phyloP scores from a whole-genome alignment of 768 basidiomycete species.

The Tulasnella sp. region DNA sequence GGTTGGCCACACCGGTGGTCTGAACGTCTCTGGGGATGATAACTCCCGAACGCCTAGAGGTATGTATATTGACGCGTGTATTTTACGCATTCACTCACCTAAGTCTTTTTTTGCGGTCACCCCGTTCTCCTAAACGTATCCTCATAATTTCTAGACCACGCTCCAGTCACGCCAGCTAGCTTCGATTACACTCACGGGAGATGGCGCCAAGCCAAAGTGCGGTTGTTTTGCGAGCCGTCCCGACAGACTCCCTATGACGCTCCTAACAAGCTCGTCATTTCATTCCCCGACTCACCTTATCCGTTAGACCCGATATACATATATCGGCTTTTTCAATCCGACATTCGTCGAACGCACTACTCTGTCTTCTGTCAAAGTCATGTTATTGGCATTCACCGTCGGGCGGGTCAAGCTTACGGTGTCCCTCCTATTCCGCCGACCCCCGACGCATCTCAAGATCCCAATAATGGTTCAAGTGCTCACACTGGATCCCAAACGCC shows the following conservation, averaged over 20 bases:
- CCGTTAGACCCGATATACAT: conserved; percentile 62
- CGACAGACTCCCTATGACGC: background rate
- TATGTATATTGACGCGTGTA: background rate
- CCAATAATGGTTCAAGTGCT: background rate
- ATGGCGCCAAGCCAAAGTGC: conserved; percentile 1
- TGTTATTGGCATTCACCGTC: conserved; percentile 66
- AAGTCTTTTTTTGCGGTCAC: background rate
- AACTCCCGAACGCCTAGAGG: background rate
- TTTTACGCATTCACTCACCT: background rate
- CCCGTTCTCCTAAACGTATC: background rate
- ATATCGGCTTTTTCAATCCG: conserved; percentile 70
- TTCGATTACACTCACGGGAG: background rate
- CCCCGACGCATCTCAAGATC: background rate
- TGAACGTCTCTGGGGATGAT: background rate
- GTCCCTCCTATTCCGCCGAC: conserved; percentile 15
- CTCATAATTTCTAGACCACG: background rate
- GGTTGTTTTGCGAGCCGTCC: background rate
- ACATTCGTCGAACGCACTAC: conserved; percentile 70
- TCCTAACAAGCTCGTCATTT: background rate
- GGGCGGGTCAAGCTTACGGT: conserved; percentile 28
- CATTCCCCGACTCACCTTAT: background rate
- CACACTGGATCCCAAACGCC: conserved; percentile 26
- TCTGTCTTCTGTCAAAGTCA: conserved; percentile 75
- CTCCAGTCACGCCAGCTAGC: background rate
- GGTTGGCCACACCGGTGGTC: background rate